Conservation (phyloP, 192 early-diverging fungal genomes). For the Podila clonocystis region DNA sequence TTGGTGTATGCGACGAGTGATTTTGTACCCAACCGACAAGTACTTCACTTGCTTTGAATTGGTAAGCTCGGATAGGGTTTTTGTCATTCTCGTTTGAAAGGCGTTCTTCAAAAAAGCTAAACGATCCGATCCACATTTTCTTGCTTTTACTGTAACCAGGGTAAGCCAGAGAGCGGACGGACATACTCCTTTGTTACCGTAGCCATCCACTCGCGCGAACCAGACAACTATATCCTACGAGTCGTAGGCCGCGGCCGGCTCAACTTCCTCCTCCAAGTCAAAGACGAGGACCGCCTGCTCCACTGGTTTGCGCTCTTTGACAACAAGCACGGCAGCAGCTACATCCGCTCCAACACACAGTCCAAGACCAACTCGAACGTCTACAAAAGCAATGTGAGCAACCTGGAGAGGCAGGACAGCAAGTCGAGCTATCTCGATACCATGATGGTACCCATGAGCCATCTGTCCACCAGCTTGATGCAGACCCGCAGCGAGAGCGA, state of each 20-base stretch:
- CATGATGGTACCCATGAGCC: background rate
- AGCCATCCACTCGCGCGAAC: slow-evolving; percentile 23
- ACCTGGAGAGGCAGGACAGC: background rate
- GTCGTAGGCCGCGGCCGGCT: slow-evolving; percentile 15
- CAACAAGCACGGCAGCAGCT: background rate
- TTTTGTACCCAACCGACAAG: slow-evolving; percentile 52
- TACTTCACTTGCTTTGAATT: slow-evolving; percentile 60
- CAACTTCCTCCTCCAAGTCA: slow-evolving; percentile 37
- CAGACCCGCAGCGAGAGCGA: slow-evolving; percentile 5
- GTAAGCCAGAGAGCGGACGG: slow-evolving; percentile 37
- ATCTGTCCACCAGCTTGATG: background rate
- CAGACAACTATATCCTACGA: slow-evolving; percentile 25
- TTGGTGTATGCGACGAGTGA: slow-evolving; percentile 61
- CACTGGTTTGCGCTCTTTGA: slow-evolving; percentile 47
- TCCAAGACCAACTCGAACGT: background rate
- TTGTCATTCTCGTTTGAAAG: background rate
- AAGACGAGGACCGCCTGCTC: slow-evolving; percentile 31
- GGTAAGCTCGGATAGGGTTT: slow-evolving; percentile 9
- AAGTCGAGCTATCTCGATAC: background rate
- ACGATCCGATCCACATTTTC: background rate
- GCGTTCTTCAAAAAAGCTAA: background rate
- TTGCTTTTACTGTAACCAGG: slow-evolving; percentile 4
- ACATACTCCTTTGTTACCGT: slow-evolving; percentile 27
- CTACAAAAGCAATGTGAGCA: background rate
- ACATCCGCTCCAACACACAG: background rate